These are phyloP conservation scores for Aspergillus sergii DNA, from an alignment of 2,329 filamentous ascomycete species.

Conservation along the genomic window DNA sequence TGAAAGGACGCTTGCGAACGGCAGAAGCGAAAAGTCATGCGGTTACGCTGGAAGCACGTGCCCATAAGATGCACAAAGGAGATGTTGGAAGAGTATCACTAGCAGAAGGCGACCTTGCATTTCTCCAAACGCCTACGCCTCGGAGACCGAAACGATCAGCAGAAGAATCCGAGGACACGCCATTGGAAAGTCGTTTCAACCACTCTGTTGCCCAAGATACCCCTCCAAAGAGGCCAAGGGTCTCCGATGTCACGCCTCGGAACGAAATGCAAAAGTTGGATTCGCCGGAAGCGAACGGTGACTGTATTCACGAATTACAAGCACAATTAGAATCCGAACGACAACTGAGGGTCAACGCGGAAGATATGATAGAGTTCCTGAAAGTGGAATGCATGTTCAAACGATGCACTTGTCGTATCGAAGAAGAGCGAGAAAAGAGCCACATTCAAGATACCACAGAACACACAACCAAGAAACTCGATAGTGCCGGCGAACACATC, in stretches of 20 bases:
- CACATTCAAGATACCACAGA: constrained; percentile 22
- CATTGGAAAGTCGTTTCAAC: constrained; percentile 14
- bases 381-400: constrained; percentile 54
- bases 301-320: constrained; percentile 43
- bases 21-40: constrained; percentile 42
- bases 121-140: constrained; percentile 32
- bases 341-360: constrained; percentile 53
- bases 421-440: constrained; percentile 42
- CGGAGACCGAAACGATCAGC: constrained; percentile 39
- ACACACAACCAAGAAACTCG: background rate
- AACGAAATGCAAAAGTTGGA: constrained; percentile 27
- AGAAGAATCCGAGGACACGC: constrained; percentile 29
- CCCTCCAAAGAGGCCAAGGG: constrained; percentile 35
- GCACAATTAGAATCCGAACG: constrained; percentile 56
- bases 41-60: constrained; percentile 34
- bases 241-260: constrained; percentile 33
- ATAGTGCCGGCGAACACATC: background rate
- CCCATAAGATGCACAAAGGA: constrained; percentile 33
- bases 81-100: constrained; percentile 32
- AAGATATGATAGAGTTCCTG: constrained; percentile 58
- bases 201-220: constrained; percentile 26
- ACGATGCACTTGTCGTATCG: constrained; percentile 50
- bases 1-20: constrained; percentile 45
- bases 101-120: constrained; percentile 35
- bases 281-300: background rate